Conservation (phyloP, 768 basidiomycete genomes). For the Pilatotrama ljubarskyi region DNA sequence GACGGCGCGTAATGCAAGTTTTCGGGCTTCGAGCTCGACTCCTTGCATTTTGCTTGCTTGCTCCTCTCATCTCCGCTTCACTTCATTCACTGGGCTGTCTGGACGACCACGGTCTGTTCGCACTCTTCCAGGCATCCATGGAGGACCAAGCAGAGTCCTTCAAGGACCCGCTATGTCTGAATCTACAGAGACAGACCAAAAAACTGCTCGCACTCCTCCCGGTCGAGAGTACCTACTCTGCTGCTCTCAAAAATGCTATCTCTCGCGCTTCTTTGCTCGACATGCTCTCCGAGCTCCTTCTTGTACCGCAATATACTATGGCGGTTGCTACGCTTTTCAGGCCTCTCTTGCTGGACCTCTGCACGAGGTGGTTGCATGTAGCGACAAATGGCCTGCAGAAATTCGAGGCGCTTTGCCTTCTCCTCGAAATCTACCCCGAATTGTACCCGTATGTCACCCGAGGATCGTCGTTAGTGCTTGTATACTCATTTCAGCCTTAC, state of each 20-base stretch:
- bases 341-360: slow-evolving; percentile 78
- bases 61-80: not conserved
- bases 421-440: slow-evolving; percentile 71
- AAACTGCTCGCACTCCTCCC: slow-evolving; percentile 47
- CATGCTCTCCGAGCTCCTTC: slow-evolving; percentile 60
- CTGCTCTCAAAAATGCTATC: slow-evolving; percentile 39
- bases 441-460: slow-evolving; percentile 60
- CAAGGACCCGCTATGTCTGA: slow-evolving; percentile 57
- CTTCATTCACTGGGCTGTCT: not conserved
- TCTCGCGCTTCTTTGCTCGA: slow-evolving; percentile 47
- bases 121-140: not conserved
- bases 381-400: slow-evolving; percentile 49
- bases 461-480: slow-evolving; percentile 1
- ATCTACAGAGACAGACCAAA: slow-evolving; percentile 55
- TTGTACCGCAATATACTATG: slow-evolving; percentile 61
- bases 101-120: not conserved
- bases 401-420: slow-evolving; percentile 57
- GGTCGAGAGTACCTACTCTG: slow-evolving; percentile 40
- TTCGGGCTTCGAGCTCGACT: not conserved
- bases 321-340: slow-evolving; percentile 65
- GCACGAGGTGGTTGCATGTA: slow-evolving; percentile 77
- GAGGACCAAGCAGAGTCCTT: not conserved
- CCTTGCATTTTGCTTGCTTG: not conserved
- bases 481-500: slow-evolving; percentile 11
- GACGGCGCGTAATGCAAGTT: not conserved